These are phyloP conservation scores for Debaryomyces tyrocola DNA, from an alignment of 805 yeast genomes.

Conservation along the genomic window DNA sequence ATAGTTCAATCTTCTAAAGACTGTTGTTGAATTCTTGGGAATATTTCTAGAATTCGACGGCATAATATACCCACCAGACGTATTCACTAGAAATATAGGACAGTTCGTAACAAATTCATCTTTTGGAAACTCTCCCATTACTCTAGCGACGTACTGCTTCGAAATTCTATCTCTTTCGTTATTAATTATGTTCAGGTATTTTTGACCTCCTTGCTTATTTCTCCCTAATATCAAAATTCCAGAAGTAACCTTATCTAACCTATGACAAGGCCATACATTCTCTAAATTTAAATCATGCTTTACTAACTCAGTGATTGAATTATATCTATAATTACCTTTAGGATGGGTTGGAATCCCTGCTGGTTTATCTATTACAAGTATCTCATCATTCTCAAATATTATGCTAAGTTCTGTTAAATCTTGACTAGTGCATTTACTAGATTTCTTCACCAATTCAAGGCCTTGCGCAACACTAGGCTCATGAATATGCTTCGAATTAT, in stretches of 20 bases:
- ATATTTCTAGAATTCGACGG: constrained; percentile 24
- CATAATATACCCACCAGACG: constrained; percentile 33
- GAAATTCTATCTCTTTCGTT: constrained; percentile 23
- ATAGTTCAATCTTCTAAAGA: constrained; percentile 32
- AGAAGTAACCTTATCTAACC: constrained; percentile 53
- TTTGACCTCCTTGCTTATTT: constrained; percentile 28
- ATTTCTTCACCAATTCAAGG: neutral
- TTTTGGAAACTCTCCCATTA: constrained; percentile 40
- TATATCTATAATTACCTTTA: constrained; percentile 42
- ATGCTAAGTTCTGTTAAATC: constrained; percentile 14
- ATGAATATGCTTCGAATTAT: constrained; percentile 40
- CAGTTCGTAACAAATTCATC: constrained; percentile 27
- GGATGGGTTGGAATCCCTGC: constrained; percentile 58
- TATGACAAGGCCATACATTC: constrained; percentile 45
- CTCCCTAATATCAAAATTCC: constrained; percentile 49
- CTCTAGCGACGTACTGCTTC: constrained; percentile 50
- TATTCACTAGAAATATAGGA: constrained; percentile 39
- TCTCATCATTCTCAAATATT: constrained; percentile 34
- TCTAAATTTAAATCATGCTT: constrained; percentile 24
- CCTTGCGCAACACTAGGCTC: constrained; percentile 40
- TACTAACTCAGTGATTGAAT: constrained; percentile 45
- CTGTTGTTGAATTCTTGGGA: constrained; percentile 32
- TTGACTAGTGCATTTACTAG: neutral
- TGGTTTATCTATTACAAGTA: constrained; percentile 51
- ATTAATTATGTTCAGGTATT: constrained; percentile 31